A percentile compares a stretch with the other conserved stretches of the same genome.
These are phyloP conservation scores for Phanerochaete sordida DNA, from an alignment of 768 basidiomycete species.

Conservation along the genomic window DNA sequence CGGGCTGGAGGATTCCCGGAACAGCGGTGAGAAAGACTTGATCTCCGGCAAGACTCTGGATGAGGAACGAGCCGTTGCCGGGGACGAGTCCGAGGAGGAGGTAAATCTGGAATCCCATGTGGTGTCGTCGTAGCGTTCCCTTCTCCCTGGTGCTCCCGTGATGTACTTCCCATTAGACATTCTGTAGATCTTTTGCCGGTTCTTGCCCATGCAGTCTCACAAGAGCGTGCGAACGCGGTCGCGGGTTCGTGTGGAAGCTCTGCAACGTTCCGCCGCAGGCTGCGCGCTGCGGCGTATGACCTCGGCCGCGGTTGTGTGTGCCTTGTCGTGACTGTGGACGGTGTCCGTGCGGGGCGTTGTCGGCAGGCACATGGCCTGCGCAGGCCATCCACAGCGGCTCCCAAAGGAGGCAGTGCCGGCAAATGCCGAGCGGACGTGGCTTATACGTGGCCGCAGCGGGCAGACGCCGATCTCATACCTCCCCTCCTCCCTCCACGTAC, in stretches of 20 bases:
- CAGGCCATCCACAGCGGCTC: not conserved
- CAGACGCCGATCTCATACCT: constrained; percentile 13
- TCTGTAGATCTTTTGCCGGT: not conserved
- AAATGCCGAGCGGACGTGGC: constrained; percentile 8
- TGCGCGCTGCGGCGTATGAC: not conserved
- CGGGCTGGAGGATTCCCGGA: constrained; percentile 49
- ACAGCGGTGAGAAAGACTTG: constrained; percentile 20
- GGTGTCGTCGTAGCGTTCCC: not conserved
- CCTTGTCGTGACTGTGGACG: not conserved
- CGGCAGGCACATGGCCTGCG: not conserved
- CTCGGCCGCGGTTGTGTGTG: not conserved
- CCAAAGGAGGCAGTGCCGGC: not conserved
- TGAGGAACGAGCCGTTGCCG: constrained; percentile 13
- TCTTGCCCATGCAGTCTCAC: not conserved
- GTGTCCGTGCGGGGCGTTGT: not conserved
- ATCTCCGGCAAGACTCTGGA: constrained; percentile 14
- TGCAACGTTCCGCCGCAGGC: not conserved
- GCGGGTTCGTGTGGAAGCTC: not conserved
- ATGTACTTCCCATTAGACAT: not conserved
- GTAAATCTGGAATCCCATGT: not conserved
- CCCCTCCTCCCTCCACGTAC: constrained; percentile 27
- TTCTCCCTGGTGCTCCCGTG: not conserved
- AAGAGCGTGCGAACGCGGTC: not conserved
- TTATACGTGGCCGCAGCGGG: constrained; percentile 22
- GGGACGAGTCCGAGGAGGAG: constrained; percentile 9